Conservation (phyloP, 352 stramenopile species). For the Globisporangium acanthophoron region DNA sequence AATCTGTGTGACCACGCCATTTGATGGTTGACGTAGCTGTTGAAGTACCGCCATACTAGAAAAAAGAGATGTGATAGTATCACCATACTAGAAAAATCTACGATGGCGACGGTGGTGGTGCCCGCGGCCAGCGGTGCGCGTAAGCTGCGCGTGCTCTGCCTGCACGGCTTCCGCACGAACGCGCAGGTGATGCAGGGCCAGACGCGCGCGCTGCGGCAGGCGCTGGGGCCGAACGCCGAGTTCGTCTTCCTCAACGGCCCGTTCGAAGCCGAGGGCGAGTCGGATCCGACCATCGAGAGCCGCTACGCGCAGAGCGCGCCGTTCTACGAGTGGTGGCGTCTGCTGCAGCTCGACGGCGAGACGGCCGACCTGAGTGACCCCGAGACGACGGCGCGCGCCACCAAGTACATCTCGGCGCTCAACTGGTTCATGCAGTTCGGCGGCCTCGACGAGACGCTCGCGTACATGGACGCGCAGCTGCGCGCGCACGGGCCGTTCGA, state of each 20-base stretch:
- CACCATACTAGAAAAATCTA: too few species aligned
- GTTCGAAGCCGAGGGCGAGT: constrained; percentile 28
- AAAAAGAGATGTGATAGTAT: too few species aligned
- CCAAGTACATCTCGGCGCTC: constrained; percentile 13
- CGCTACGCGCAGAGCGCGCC: constrained; percentile 20
- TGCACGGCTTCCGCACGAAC: constrained; percentile 56
- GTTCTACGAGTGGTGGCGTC: constrained; percentile 38
- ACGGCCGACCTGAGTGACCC: constrained; percentile 1
- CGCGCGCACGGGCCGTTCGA: constrained; percentile 30
- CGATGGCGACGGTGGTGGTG: too few species aligned
- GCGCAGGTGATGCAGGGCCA: constrained; percentile 39
- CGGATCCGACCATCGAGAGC: constrained; percentile 27
- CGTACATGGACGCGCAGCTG: constrained; percentile 29
- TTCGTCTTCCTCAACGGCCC: constrained; percentile 38
- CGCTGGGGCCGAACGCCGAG: constrained; percentile 25
- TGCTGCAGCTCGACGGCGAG: constrained; percentile 5
- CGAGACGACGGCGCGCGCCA: constrained; percentile 4
- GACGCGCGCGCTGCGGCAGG: constrained; percentile 28
- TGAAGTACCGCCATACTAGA: too few species aligned
- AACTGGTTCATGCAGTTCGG: constrained; percentile 20
- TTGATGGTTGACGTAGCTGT: too few species aligned
- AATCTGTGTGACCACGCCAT: too few species aligned
- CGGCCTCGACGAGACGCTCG: constrained; percentile 24
- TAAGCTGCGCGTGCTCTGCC: constrained; percentile 41
- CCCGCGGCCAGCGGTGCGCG: too few species aligned